Percentiles rank a stretch among this genome's conserved stretches.
Conservation (phyloP, 352 stramenopile genomes). For the Globisporangium paroecandrum region DNA sequence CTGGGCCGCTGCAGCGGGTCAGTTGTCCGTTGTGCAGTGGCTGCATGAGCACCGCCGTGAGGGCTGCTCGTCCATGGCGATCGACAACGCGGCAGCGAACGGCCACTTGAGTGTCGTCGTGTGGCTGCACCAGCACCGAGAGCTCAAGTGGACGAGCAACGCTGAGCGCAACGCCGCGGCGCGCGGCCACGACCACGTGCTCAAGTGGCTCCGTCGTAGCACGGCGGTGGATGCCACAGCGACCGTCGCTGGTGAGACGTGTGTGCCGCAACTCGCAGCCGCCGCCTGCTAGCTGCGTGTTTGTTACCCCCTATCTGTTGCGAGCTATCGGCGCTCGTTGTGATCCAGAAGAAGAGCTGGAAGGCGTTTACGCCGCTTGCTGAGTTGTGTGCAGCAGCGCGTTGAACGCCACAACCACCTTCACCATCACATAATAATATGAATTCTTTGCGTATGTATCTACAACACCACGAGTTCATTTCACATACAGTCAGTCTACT, state of each 20-base stretch:
- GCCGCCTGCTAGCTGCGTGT: background rate
- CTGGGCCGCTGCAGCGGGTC: constrained; percentile 52
- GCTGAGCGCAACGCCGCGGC: background rate
- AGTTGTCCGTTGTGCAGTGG: constrained; percentile 61
- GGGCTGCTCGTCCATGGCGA: constrained; percentile 25
- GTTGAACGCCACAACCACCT: too few relatives aligned
- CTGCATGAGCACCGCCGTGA: constrained; percentile 49
- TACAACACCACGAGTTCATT: too few relatives aligned
- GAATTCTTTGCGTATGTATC: too few relatives aligned
- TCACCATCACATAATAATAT: too few relatives aligned
- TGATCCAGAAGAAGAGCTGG: background rate
- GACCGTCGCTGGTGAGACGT: background rate
- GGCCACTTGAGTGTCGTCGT: constrained; percentile 8
- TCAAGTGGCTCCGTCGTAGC: constrained; percentile 9
- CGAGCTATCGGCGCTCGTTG: background rate
- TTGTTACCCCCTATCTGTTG: too few relatives aligned
- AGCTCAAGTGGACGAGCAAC: constrained; percentile 7
- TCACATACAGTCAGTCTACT: too few relatives aligned
- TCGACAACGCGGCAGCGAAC: constrained; percentile 4
- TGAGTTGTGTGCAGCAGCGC: too few relatives aligned
- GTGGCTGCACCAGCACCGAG: constrained; percentile 5
- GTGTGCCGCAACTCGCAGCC: background rate
- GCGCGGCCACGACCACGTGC: constrained; percentile 4
- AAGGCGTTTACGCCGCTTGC: too few relatives aligned
- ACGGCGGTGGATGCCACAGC: too few relatives aligned